These are phyloP conservation scores for Trypanosoma congolense DNA, from an alignment of 208 protist species.

Conservation along the genomic window DNA sequence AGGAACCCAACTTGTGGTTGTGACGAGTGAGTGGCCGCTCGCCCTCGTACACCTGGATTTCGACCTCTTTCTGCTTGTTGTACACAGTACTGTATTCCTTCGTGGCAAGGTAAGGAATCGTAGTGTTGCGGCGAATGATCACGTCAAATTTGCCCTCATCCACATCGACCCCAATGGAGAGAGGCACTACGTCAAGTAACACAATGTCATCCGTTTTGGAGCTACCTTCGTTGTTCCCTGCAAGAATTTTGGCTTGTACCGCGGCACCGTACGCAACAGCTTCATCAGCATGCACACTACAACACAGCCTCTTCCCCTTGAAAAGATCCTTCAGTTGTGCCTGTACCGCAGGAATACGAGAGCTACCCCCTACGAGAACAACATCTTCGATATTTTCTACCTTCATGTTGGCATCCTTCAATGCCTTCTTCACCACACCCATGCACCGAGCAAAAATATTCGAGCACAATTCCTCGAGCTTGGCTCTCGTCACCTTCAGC, in stretches of 20 bases:
- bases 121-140: conserved; percentile 86
- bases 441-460: conserved; percentile 79
- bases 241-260: conserved; percentile 94
- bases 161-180: conserved; percentile 96
- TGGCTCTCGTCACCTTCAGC: conserved; percentile 92
- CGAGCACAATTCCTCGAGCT: conserved; percentile 95
- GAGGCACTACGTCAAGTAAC: conserved; percentile 93
- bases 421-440: conserved; percentile 70
- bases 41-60: conserved; percentile 99
- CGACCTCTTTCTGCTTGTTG: conserved; percentile 98
- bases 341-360: conserved; percentile 97
- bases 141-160: conserved; percentile 93
- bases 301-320: conserved; percentile 89
- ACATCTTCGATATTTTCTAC: conserved; percentile 84
- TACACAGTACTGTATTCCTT: conserved; percentile 96
- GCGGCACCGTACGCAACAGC: conserved; percentile 99
- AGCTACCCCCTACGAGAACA: conserved; percentile 94
- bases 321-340: conserved; percentile 66
- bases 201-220: conserved; percentile 91
- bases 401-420: conserved; percentile 87
- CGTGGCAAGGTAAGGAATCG: conserved; percentile 75
- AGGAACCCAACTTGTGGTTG: conserved; percentile 98
- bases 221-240: background rate
- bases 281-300: conserved; percentile 93
- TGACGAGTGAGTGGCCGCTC: conserved; percentile 96